These are phyloP conservation scores for Panellus pusillus DNA, from an alignment of 768 basidiomycete species.

Conservation along the genomic window DNA sequence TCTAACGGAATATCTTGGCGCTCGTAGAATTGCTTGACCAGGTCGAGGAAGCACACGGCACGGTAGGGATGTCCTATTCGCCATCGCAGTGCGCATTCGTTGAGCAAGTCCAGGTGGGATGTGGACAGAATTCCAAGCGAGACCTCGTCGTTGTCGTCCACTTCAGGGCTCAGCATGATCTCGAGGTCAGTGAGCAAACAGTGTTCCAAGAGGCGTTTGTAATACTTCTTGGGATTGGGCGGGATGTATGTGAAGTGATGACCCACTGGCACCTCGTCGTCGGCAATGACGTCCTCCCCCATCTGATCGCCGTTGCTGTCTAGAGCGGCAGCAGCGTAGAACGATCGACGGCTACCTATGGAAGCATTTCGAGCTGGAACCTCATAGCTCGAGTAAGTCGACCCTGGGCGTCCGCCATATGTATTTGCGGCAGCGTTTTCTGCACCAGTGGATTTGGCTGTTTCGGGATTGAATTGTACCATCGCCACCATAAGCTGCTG, in stretches of 20 bases:
- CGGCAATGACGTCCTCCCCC: conserved; percentile 47
- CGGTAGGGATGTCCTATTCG: conserved; percentile 80
- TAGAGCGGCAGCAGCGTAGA: conserved; percentile 37
- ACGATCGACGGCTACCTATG: conserved; percentile 66
- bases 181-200: conserved; percentile 87
- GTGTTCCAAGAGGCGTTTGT: conserved; percentile 78
- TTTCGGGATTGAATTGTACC: conserved; percentile 82
- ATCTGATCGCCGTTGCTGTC: conserved; percentile 36
- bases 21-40: conserved; percentile 86
- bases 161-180: conserved; percentile 83
- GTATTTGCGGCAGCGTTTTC: conserved; percentile 49
- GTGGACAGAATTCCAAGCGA: conserved; percentile 86
- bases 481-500: conserved; percentile 88
- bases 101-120: conserved; percentile 77
- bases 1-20: conserved; percentile 90
- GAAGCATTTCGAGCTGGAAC: conserved; percentile 54
- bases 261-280: conserved; percentile 71
- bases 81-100: conserved; percentile 89
- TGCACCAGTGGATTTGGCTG: conserved; percentile 74
- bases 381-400: conserved; percentile 49
- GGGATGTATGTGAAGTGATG: conserved; percentile 90
- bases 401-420: conserved; percentile 52
- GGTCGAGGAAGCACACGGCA: conserved; percentile 76
- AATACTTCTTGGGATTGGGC: conserved; percentile 81
- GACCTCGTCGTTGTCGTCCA: conserved; percentile 95